phyloP scores from a whole-genome alignment of 257 asterid genomes.

The Sherardia arvensis region DNA sequence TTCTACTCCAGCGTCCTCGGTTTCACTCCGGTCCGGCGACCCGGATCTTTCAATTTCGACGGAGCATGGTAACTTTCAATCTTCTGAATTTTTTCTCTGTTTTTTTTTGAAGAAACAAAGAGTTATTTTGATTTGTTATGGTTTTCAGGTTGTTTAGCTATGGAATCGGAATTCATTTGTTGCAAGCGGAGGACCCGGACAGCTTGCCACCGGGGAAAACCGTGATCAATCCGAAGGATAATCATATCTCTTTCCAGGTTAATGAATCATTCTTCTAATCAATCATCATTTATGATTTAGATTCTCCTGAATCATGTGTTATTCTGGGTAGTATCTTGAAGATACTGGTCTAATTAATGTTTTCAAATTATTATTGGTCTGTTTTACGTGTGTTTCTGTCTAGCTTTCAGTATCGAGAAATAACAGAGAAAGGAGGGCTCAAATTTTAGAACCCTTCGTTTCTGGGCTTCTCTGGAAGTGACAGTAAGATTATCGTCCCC shows the following conservation, averaged over 20 bases:
- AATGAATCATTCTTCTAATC: background rate
- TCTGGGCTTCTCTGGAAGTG: background rate
- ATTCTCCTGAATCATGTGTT: background rate
- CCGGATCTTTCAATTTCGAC: slow-evolving; percentile 73
- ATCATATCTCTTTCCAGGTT: slow-evolving; percentile 96
- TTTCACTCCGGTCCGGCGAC: slow-evolving; percentile 75
- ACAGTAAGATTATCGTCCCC: background rate
- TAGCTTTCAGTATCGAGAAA: background rate
- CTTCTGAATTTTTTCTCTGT: background rate
- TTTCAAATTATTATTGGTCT: background rate
- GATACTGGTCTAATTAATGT: background rate
- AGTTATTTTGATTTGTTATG: background rate
- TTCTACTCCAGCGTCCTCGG: slow-evolving; percentile 81
- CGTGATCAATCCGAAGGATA: slow-evolving; percentile 81
- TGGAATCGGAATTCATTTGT: slow-evolving; percentile 85
- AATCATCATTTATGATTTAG: background rate
- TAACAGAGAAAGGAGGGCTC: background rate
- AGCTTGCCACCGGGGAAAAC: slow-evolving; percentile 52
- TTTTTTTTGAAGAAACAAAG: no score
- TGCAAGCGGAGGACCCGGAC: slow-evolving; percentile 72
- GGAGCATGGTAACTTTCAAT: slow-evolving; percentile 91
- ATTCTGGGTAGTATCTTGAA: background rate
- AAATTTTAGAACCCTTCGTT: background rate
- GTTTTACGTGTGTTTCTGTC: background rate
- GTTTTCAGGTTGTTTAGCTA: slow-evolving; percentile 75